These are phyloP conservation scores for Wickerhamomyces rabaulensis DNA, from an alignment of 805 yeast species.

Conservation along the genomic window DNA sequence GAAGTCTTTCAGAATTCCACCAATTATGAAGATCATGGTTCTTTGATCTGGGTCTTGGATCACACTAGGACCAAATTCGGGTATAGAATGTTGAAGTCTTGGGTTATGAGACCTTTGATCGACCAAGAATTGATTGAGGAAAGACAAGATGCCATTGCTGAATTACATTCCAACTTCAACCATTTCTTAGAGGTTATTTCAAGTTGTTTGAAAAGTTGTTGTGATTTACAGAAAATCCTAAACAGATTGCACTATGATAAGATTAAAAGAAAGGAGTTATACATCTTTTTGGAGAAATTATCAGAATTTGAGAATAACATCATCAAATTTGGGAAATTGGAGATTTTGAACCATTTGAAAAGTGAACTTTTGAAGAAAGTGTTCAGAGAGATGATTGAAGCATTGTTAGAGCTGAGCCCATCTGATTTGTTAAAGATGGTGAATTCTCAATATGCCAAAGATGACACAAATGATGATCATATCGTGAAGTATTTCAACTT, in stretches of 20 bases:
- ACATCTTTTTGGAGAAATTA: constrained; percentile 41
- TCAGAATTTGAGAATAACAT: constrained; percentile 27
- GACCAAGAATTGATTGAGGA: constrained; percentile 46
- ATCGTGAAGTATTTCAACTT: constrained; percentile 38
- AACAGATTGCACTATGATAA: constrained; percentile 56
- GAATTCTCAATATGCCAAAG: constrained; percentile 42
- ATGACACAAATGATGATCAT: constrained; percentile 44
- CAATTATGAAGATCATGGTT: constrained; percentile 52
- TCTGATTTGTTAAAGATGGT: constrained; percentile 42
- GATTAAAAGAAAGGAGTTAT: constrained; percentile 56
- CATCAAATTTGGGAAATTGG: constrained; percentile 23
- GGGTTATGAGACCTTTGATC: constrained; percentile 74
- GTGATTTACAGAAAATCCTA: constrained; percentile 57
- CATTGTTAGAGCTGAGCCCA: constrained; percentile 28
- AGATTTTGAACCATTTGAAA: constrained; percentile 18
- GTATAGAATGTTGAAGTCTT: constrained; percentile 52
- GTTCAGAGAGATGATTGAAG: constrained; percentile 32
- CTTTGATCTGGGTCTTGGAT: constrained; percentile 74
- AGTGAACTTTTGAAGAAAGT: constrained; percentile 33
- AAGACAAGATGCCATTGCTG: constrained; percentile 59
- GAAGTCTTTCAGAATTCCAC: constrained; percentile 72
- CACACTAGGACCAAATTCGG: constrained; percentile 82
- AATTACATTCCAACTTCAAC: constrained; percentile 36
- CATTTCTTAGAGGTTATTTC: constrained; percentile 33
- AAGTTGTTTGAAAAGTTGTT: constrained; percentile 28